phyloP scores from a whole-genome alignment of 306 rosid genomes.

The Corylus americana region DNA sequence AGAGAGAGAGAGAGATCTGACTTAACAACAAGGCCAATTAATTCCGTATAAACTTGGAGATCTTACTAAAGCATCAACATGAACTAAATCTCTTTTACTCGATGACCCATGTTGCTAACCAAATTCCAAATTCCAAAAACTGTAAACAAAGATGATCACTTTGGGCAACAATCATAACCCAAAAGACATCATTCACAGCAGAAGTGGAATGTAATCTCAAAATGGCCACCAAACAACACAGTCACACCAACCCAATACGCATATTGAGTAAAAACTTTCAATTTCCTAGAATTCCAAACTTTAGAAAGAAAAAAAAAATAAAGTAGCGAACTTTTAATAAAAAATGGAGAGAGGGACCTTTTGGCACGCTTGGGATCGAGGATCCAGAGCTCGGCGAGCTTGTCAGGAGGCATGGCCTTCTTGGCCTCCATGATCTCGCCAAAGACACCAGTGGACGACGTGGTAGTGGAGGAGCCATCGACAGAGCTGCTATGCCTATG shows the following conservation, averaged over 20 bases:
- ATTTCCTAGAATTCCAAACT: not conserved
- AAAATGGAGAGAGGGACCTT: conserved; percentile 53
- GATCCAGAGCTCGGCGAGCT: conserved; percentile 97
- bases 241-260: not conserved
- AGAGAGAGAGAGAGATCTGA: not conserved
- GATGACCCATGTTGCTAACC: not conserved
- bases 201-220: not conserved
- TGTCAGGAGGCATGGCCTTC: conserved; percentile 99
- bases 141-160: not conserved
- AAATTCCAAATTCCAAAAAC: not conserved
- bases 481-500: conserved; percentile 85
- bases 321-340: not conserved
- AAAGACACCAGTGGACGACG: conserved; percentile 64
- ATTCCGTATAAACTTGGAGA: not conserved
- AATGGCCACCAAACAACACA: not conserved
- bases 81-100: not conserved
- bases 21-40: not conserved
- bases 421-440: conserved; percentile 97
- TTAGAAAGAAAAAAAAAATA: not conserved
- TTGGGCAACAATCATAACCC: not conserved
- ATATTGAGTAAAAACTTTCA: not conserved
- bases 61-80: not conserved
- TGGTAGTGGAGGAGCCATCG: conserved; percentile 55
- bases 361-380: conserved; percentile 98
- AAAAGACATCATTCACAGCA: not conserved